Conservation (phyloP, 192 early-diverging fungal genomes). For the Podila minutissima region DNA sequence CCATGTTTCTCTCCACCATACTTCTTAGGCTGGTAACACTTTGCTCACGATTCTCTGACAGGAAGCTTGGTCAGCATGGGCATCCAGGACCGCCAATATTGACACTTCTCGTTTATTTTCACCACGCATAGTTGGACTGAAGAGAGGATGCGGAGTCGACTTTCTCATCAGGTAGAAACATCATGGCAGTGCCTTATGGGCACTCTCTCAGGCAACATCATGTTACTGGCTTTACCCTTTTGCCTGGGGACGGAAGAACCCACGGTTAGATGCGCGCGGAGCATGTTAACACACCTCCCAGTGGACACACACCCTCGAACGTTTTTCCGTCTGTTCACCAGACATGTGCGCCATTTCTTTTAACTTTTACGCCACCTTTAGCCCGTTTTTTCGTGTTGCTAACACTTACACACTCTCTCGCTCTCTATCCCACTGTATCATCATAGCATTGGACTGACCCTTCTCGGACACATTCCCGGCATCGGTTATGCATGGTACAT, state of each 20-base stretch:
- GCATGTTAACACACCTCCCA: too few species aligned
- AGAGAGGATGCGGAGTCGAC: constrained; percentile 35
- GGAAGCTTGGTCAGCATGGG: not conserved
- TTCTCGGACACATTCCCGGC: constrained; percentile 38
- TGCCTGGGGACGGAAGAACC: too few species aligned
- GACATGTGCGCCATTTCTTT: too few species aligned
- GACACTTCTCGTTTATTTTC: not conserved
- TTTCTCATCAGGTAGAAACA: constrained; percentile 30
- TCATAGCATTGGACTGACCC: constrained; percentile 32
- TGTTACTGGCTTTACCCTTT: not conserved
- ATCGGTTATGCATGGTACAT: constrained; percentile 36
- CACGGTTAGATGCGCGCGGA: too few species aligned
- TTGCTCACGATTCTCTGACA: not conserved
- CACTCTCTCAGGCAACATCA: not conserved
- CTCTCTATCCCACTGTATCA: not conserved
- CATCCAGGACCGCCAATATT: not conserved
- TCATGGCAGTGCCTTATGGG: not conserved
- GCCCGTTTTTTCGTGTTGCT: too few species aligned
- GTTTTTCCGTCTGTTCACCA: not conserved
- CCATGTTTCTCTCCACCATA: too few species aligned
- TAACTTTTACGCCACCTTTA: too few species aligned
- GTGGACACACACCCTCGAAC: not conserved
- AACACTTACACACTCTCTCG: too few species aligned
- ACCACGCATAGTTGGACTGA: constrained; percentile 14
- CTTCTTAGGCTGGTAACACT: too few species aligned